A percentile compares a stretch with the other conserved stretches of the same genome.
Evolutionary conservation across 1,139 yeast species (phyloP).

Genomic region (Candida sp.): DNA sequence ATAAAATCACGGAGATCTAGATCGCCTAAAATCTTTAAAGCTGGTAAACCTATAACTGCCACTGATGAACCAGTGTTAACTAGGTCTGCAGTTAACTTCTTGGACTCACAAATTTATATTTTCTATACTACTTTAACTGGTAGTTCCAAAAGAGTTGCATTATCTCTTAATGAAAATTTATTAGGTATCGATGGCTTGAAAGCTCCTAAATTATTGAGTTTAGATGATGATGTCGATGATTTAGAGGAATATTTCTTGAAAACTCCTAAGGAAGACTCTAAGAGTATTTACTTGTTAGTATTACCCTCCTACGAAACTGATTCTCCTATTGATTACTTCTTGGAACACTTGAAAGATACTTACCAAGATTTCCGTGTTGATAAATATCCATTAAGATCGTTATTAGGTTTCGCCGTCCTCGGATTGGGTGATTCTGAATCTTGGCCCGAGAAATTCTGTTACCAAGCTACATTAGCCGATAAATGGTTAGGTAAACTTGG

Average conservation of each 20-base stretch:
- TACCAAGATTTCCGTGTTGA: constrained; percentile 84
- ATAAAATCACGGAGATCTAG: constrained; percentile 24
- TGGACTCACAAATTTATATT: constrained; percentile 51
- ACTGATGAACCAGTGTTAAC: constrained; percentile 25
- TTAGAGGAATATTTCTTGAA: constrained; percentile 77
- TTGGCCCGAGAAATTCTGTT: constrained; percentile 79
- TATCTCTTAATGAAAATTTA: constrained; percentile 36
- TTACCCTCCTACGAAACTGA: constrained; percentile 92
- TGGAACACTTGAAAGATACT: constrained; percentile 78
- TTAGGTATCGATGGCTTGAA: constrained; percentile 26
- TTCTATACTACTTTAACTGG: constrained; percentile 89
- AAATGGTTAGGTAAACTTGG: constrained; percentile 79
- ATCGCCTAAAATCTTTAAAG: constrained; percentile 39
- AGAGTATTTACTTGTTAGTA: constrained; percentile 66
- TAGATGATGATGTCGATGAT: constrained; percentile 82
- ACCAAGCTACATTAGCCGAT: constrained; percentile 78
- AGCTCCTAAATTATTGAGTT: constrained; percentile 57
- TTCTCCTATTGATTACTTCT: constrained; percentile 85
- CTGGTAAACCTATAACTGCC: constrained; percentile 21
- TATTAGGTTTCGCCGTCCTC: constrained; percentile 79
- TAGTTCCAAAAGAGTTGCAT: constrained; percentile 69
- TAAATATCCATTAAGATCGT: constrained; percentile 63
- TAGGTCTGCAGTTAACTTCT: constrained; percentile 25
- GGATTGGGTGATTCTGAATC: constrained; percentile 89
- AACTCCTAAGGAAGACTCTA: constrained; percentile 42